A percentile compares a stretch with the other conserved stretches of the same genome.
Evolutionary conservation across 176 grass and related monocot species (phyloP).

Genomic region (Aegilops sharonensis): DNA sequence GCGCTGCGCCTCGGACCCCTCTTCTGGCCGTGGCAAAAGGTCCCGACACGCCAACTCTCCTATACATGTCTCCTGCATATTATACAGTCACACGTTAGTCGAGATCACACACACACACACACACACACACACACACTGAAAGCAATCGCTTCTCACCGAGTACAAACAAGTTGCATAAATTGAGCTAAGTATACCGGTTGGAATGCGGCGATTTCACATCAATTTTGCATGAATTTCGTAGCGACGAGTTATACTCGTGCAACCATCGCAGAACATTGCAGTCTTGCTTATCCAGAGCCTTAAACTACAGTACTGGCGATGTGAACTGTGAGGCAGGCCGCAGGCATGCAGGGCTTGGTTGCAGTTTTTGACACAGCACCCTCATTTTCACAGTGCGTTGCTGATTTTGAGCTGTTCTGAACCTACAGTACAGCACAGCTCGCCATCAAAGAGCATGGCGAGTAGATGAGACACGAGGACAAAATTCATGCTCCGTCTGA

Average conservation of each 20-base stretch:
- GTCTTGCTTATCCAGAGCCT: neutral
- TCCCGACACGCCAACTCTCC: constrained; percentile 15
- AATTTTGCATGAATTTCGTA: neutral
- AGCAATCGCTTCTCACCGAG: too few relatives aligned
- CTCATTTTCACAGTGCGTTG: neutral
- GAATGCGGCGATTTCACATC: neutral
- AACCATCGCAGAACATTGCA: neutral
- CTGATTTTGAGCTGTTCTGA: constrained; percentile 26
- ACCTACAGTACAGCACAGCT: constrained; percentile 5
- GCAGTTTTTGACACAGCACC: neutral
- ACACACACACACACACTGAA: too few relatives aligned
- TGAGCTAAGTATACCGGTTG: too few relatives aligned
- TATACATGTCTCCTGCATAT: neutral
- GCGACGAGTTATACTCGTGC: neutral
- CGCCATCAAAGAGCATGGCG: neutral
- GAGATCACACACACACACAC: too few relatives aligned
- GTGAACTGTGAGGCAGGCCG: neutral
- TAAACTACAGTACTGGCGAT: neutral
- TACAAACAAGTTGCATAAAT: too few relatives aligned
- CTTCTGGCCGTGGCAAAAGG: constrained; percentile 99
- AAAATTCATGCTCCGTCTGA: constrained; percentile 36
- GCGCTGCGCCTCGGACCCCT: constrained; percentile 61
- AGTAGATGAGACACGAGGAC: constrained; percentile 14
- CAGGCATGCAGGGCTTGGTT: neutral
- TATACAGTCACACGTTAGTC: too few relatives aligned